Evolutionary conservation across 2,329 filamentous ascomycete genomes (phyloP).

Genomic region (Coniochaeta sp.): DNA sequence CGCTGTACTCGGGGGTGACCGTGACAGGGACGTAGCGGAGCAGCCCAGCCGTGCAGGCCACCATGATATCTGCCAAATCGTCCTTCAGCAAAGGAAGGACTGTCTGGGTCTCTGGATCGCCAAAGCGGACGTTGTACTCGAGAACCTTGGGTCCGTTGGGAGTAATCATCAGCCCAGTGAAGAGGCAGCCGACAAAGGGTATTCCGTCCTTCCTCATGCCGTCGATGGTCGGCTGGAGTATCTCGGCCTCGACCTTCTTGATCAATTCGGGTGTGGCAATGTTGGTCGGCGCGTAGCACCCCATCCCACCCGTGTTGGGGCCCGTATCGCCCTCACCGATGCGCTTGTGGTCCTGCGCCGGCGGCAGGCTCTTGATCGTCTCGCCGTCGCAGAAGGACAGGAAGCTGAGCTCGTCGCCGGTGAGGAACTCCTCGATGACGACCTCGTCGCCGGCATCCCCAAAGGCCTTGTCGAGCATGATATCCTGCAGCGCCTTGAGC

Average conservation of each 20-base stretch:
- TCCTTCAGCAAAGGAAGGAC: slow-evolving; percentile 76
- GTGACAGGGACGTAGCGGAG: slow-evolving; percentile 64
- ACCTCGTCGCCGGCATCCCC: slow-evolving; percentile 82
- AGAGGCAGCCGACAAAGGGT: slow-evolving; percentile 68
- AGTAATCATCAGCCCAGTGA: slow-evolving; percentile 93
- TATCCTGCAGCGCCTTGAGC: slow-evolving; percentile 71
- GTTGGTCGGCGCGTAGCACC: slow-evolving; percentile 88
- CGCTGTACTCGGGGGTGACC: slow-evolving; percentile 64
- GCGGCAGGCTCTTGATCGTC: slow-evolving; percentile 73
- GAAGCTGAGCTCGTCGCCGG: slow-evolving; percentile 87
- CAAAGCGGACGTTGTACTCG: slow-evolving; percentile 91
- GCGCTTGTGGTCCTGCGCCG: slow-evolving; percentile 95
- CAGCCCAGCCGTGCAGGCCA: slow-evolving; percentile 71
- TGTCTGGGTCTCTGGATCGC: slow-evolving; percentile 87
- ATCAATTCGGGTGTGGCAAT: slow-evolving; percentile 71
- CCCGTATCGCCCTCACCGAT: slow-evolving; percentile 86
- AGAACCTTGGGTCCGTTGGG: slow-evolving; percentile 71
- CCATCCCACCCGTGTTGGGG: slow-evolving; percentile 96
- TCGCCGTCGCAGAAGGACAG: slow-evolving; percentile 88
- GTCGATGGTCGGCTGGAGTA: slow-evolving; percentile 83
- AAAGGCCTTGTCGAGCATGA: slow-evolving; percentile 86
- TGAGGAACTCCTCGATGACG: slow-evolving; percentile 89
- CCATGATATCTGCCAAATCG: slow-evolving; percentile 82
- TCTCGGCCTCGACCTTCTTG: slow-evolving; percentile 67
- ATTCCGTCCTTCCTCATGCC: slow-evolving; percentile 78